Base-by-base conservation (phyloP, 371 early-diverging fungal species). In the Sporodiniella umbellata region DNA sequence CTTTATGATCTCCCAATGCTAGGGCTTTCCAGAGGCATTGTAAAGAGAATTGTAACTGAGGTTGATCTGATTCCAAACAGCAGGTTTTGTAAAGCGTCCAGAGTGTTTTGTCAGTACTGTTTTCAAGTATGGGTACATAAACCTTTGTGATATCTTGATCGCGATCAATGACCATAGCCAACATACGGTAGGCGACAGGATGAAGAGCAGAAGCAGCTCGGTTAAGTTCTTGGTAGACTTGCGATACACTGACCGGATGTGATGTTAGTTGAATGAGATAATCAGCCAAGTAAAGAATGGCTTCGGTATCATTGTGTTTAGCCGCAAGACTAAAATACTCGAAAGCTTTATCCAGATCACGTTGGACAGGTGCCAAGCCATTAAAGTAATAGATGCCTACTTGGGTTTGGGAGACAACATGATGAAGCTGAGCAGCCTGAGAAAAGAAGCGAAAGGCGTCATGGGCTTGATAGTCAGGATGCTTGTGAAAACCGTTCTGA, bases 231-330 rank as follows among this genome's bases (percentile, higher is more conserved):
- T 3, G 35, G 17, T 40, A 51, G 11, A 60, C 33, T 4, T 51
- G 48, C 10, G 35, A 10, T 1, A 30, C 22, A 31, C 51, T 47
- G 14, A n/a, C n/a, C n/a, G n/a, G n/a, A 60, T 52, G 17, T 38
- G 24, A 2, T 28, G 46, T 15, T 11, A 5, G 5, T 8, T 45
- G 3, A 33, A 60, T 43, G 22, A 60, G 42, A 21, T 55, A 60
- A 18, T 60, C 51, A 26, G 61, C 61, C 39, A 60, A 38, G 30
- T 60, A 60, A 11, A 51, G 52, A 2, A 55, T 55, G 7, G 61
- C 61, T 0, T 51, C 30, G 2, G 55, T 33, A 5, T 60, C 48
- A 5, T 55, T 51, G 11, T 48, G 40, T 12, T 38, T 55, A 18
- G 61, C 61, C 1, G 61, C 61, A 1, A 24, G 35, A 14, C 42